Evolutionary conservation across 257 asterid species (phyloP), one percentile per base, ranked within the genome.

Genomic region (Verbascum thapsus): DNA sequence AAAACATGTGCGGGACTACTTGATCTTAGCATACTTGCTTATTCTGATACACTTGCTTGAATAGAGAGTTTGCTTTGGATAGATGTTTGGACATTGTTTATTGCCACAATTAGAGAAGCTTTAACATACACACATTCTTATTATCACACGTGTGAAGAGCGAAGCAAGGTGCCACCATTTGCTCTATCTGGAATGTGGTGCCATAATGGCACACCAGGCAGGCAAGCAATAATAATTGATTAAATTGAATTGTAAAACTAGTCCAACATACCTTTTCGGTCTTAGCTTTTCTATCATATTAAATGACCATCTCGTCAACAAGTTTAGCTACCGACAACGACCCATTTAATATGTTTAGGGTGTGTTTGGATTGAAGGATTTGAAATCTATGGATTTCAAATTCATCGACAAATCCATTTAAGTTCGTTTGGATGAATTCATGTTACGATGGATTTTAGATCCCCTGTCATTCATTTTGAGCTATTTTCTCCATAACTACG

Each of bases 281-380:
- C 50, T 32, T 48, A 37, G 39, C 15, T 63, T 20, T 63, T 23
- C 7, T 63, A 26, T 34, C 58, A 48, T 35, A 18, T 66, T 67
- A 20, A 44, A 57, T 41, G 18, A 8, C 37, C 56, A 30, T 11
- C 26, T 43, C 3, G 16, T 32, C 7, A 20, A 23, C 7, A 32
- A 35, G 26, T 22, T 43, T 45, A 54, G 43, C 44, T 37, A 38
- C 38, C 3, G 8, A 63, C 39, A 13, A 50, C 39, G 12, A 15
- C 13, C 15, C 20, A 10, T 1, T 13, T n/a, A 34, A 35, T 18
- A 42, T 64, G 20, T 53, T 32, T 23, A 41, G 22, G 16, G 30
- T 19, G n/a, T n/a, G n/a, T n/a, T n/a, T n/a, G n/a, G n/a, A n/a
- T n/a, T n/a, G n/a, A n/a, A n/a, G n/a, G n/a, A n/a, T n/a, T n/a